Evolutionary conservation across 139 green algal genomes (phyloP).

Genomic region (Tetraselmis chui): DNA sequence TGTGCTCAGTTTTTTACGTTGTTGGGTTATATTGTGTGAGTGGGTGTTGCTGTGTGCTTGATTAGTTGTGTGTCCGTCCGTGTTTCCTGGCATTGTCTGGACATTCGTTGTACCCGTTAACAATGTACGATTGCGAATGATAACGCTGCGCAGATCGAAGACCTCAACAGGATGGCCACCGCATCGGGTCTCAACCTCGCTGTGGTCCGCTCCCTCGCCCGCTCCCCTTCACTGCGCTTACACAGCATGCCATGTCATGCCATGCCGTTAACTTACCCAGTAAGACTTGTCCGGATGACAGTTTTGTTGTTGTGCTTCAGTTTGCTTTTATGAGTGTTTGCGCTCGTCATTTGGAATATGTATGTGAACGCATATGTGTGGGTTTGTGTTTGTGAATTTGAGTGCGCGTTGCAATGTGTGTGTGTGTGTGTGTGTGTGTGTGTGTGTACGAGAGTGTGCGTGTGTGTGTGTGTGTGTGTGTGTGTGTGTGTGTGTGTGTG

Average conservation of each 20-base stretch:
- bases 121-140: not conserved
- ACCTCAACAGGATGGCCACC: not conserved
- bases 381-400: not conserved
- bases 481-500: not conserved
- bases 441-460: not conserved
- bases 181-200: not conserved
- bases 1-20: too few relatives aligned
- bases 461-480: not conserved
- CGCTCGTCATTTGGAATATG: not conserved
- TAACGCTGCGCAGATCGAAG: not conserved
- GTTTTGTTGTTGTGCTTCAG: too few relatives aligned
- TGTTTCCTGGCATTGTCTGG: too few relatives aligned
- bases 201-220: not conserved
- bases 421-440: not conserved
- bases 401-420: too few relatives aligned
- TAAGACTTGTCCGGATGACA: too few relatives aligned
- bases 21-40: too few relatives aligned
- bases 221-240: not conserved
- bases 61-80: too few relatives aligned
- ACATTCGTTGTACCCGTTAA: not conserved
- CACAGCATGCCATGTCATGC: not conserved
- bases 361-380: not conserved
- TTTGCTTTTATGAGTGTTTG: too few relatives aligned
- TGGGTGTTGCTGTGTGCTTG: too few relatives aligned
- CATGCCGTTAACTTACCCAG: not conserved